A percentile compares a stretch with the other conserved stretches of the same genome.
These are phyloP conservation scores for Backusella tuberculispora DNA, from an alignment of 192 early-diverging fungal genomes.

Conservation along the genomic window DNA sequence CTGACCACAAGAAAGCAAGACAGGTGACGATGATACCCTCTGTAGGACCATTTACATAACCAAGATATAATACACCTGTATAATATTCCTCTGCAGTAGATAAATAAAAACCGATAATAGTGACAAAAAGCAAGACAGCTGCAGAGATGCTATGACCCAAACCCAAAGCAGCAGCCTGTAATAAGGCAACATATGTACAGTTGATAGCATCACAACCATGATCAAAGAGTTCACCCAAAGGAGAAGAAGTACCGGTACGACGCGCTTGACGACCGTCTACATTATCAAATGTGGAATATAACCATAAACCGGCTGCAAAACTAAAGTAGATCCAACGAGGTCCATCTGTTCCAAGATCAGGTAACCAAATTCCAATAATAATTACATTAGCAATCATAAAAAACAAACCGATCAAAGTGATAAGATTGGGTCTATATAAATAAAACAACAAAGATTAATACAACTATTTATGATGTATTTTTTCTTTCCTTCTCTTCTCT, in stretches of 20 bases:
- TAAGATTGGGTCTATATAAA: conserved; percentile 71
- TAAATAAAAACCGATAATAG: conserved; percentile 78
- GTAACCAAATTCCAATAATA: conserved; percentile 68
- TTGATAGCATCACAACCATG: conserved; percentile 89
- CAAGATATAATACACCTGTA: conserved; percentile 83
- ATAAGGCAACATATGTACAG: conserved; percentile 74
- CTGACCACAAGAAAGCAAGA: conserved; percentile 66
- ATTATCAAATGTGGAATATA: conserved; percentile 91
- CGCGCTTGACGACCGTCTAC: conserved; percentile 88
- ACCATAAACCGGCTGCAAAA: conserved; percentile 80
- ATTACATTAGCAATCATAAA: conserved; percentile 78
- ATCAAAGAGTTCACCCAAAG: conserved; percentile 85
- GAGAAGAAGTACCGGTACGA: conserved; percentile 75
- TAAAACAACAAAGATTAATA: conserved; percentile 7
- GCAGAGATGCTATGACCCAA: conserved; percentile 73
- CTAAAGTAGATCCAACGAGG: conserved; percentile 76
- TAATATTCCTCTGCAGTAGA: conserved; percentile 93
- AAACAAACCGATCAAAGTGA: conserved; percentile 78
- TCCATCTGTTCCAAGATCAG: conserved; percentile 66
- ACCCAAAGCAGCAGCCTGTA: conserved; percentile 74
- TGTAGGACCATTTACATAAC: conserved; percentile 84
- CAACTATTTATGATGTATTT: neutral
- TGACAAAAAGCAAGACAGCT: conserved; percentile 62
- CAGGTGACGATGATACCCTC: conserved; percentile 81
- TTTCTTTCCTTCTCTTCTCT: neutral